Evolutionary conservation across 768 basidiomycete species (phyloP).

Genomic region (Phylloporus sp.): DNA sequence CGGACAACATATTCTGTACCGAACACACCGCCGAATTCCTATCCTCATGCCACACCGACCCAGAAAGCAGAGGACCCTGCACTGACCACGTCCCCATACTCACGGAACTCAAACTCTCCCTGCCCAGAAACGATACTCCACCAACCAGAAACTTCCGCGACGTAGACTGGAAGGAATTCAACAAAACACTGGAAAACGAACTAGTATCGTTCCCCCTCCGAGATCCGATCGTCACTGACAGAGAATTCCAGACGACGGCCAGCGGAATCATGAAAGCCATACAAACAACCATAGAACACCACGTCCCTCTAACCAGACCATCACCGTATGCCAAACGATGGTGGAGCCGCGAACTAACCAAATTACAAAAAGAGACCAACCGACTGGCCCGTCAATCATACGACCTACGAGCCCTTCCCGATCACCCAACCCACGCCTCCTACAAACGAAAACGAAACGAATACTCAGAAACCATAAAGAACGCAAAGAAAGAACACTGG

Average conservation of each 20-base stretch:
- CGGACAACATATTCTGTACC: slow-evolving; percentile 34
- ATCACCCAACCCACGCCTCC: too few species aligned
- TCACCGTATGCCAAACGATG: not conserved
- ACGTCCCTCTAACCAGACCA: not conserved
- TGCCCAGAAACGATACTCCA: too few species aligned
- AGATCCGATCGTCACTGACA: not conserved
- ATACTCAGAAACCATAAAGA: not conserved
- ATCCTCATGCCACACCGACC: slow-evolving; percentile 19
- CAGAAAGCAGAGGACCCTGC: slow-evolving; percentile 1
- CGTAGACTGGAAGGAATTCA: too few species aligned
- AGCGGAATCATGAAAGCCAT: not conserved
- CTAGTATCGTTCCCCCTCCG: too few species aligned
- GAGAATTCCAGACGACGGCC: not conserved
- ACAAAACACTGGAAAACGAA: too few species aligned
- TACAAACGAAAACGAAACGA: not conserved
- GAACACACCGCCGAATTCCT: not conserved
- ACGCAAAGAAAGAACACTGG: slow-evolving; percentile 7
- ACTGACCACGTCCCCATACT: slow-evolving; percentile 36
- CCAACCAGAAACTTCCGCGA: too few species aligned
- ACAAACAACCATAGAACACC: not conserved
- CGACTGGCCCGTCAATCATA: too few species aligned
- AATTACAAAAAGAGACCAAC: too few species aligned
- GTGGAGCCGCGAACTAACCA: too few species aligned
- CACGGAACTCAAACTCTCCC: too few species aligned
- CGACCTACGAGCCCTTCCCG: too few species aligned